Evolutionary conservation across 768 basidiomycete genomes (phyloP).

Genomic region (Mycena crocata): DNA sequence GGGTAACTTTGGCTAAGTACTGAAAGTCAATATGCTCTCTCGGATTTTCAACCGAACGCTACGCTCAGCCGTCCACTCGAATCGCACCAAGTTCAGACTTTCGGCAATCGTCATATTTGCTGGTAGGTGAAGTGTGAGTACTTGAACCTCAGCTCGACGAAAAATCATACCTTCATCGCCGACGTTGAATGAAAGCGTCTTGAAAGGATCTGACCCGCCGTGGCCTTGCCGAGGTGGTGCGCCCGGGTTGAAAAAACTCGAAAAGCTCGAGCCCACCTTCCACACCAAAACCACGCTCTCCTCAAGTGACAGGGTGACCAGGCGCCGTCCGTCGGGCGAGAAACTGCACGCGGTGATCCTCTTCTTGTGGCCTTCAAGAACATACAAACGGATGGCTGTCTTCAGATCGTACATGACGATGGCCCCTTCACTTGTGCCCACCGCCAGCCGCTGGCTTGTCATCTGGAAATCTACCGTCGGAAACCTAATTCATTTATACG

Average conservation of each 20-base stretch:
- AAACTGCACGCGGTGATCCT: constrained; percentile 88
- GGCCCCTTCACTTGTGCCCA: constrained; percentile 95
- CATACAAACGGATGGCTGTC: constrained; percentile 93
- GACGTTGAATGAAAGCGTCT: constrained; percentile 86
- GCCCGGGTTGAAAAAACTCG: constrained; percentile 91
- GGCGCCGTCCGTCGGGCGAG: constrained; percentile 91
- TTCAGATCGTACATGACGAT: constrained; percentile 97
- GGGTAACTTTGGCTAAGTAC: too few species aligned
- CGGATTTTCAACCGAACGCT: constrained; percentile 87
- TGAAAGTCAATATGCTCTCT: constrained; percentile 87
- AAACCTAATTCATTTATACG: constrained; percentile 61
- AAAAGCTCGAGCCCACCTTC: constrained; percentile 94
- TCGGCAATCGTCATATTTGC: constrained; percentile 61
- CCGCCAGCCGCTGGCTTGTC: constrained; percentile 86
- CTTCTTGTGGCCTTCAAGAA: constrained; percentile 92
- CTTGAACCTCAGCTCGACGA: neutral
- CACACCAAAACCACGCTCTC: constrained; percentile 90
- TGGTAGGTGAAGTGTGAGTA: constrained; percentile 19
- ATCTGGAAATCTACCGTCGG: constrained; percentile 96
- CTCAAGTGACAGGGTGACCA: constrained; percentile 89
- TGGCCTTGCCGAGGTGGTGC: constrained; percentile 92
- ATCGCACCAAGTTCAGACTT: constrained; percentile 76
- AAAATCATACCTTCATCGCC: constrained; percentile 78
- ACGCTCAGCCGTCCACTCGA: constrained; percentile 89
- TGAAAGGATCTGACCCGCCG: constrained; percentile 86